Evolutionary conservation across 2,329 filamentous ascomycete genomes (phyloP), one percentile per base, ranked within the genome.

Genomic region (Penicillium verrucosum): DNA sequence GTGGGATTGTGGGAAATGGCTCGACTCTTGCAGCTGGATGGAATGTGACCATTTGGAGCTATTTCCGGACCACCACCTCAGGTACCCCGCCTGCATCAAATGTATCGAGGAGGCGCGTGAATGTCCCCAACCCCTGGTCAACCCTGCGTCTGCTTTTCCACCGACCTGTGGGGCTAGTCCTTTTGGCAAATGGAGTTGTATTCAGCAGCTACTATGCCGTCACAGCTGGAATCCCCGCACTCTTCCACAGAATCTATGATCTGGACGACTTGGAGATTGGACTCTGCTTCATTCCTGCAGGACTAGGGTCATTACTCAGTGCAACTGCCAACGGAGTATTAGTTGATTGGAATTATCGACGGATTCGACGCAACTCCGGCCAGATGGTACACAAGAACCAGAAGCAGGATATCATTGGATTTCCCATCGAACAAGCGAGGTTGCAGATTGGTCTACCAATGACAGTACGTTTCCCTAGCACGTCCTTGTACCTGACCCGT

Each of bases 341-440:
- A 14, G 56, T 89, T 43, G 87, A 89, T 70, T 85, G 83, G 80
- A 91, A 92, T 70, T 93, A 89, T 70, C 80, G 85, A 14, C 82
- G 87, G 44, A 80, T 85, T 16, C 27, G 34, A 38, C n/a, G 14
- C 3, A 27, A 29, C 41, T 87, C 88, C 1, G 79, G 77, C 51
- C 79, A 80, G 34, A 75, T 86, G 21, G 84, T 85, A 8, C 78
- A 89, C 61, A 75, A 76, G 3, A 81, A 89, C 58, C 81, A 84
- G 49, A 80, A 79, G 51, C 83, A 83, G 54, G 77, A 83, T 57
- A 69, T 82, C 10, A 65, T 68, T 14, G 64, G 74, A 37, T 82
- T 83, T 50, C 79, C 80, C 0, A 78, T 83, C 23, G 81, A 74
- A 47, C 66, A 60, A 46, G 71, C 68, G 9, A 59, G 71, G 36